Base-by-base conservation (phyloP, 352 stramenopile genomes). In the Phytopythium sindhum region DNA sequence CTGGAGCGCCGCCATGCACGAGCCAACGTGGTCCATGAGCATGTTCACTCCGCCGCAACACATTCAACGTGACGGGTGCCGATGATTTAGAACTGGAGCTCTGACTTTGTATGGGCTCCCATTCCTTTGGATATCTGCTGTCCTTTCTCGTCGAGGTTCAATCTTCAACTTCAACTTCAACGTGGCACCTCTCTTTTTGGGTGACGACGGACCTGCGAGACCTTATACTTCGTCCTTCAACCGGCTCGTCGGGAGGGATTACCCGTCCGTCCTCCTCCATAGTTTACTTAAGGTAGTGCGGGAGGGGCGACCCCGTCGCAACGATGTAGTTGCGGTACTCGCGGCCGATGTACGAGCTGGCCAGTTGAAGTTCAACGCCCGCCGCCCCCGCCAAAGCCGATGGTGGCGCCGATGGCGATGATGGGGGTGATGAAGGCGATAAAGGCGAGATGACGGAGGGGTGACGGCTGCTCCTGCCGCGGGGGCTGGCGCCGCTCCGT, bases 291-390 rank as follows among this genome's bases (percentile, higher is more conserved):
- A 51, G 35, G 11, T 60, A 37, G 19, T 37, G 54, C 23, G 39
- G 54, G 54, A 60, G 54, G 54, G 54, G 35, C 54, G 54, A 60
- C 35, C 23, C 26, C 33, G 51, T 29, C 21, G 33, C 52, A 1
- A 44, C 29, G 9, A 88, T 72, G 57, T 77, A 86, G 29, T 67
- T 67, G 15, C 77, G 77, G 70, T 85, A 88, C 63, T 88, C 79
- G 28, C 71, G 70, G 7, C 73, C 79, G 42, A 88, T 88, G 69
- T 84, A 88, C 9, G 33, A 57, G 19, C 4, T 14, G 5, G 51
- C 52, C 52, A 58, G 52, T 58, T 75, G 58, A 61, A 67, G 7
- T 58, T 57, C 21, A 24, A 57, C 4, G 57, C 45, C 9, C 28
- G 61, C 31, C 63, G 61, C 31, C 51, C 51, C 51, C 17, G 52